A percentile compares a stretch with the other conserved stretches of the same genome.
phyloP scores from a whole-genome alignment of 192 early-diverging fungal genomes.

The Chytriomyces hyalinus region DNA sequence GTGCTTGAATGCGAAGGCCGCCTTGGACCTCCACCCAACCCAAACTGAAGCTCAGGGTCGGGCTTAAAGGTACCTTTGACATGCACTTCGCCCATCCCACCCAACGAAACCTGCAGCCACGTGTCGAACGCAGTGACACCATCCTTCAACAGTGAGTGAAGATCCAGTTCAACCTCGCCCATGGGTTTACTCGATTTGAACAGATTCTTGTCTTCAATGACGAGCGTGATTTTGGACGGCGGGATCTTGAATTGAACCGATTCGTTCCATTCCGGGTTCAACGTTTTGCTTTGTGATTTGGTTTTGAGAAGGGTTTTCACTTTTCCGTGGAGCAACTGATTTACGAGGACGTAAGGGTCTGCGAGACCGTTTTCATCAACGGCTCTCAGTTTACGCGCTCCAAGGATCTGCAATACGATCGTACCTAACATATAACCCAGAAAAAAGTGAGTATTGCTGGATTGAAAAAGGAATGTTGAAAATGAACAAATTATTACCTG shows the following conservation, averaged over 20 bases:
- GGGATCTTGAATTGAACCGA: slow-evolving; percentile 37
- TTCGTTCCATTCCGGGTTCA: slow-evolving; percentile 68
- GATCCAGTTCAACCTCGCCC: slow-evolving; percentile 62
- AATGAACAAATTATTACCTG: too few species aligned
- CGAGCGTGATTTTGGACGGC: slow-evolving; percentile 57
- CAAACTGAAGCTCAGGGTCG: neutral
- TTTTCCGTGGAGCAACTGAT: slow-evolving; percentile 50
- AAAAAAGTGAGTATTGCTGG: neutral
- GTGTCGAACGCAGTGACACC: slow-evolving; percentile 35
- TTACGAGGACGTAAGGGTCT: slow-evolving; percentile 69
- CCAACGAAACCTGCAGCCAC: slow-evolving; percentile 45
- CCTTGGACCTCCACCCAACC: neutral
- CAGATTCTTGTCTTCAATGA: slow-evolving; percentile 74
- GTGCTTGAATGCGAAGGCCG: neutral
- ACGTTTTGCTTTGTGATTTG: slow-evolving; percentile 69
- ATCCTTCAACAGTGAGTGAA: slow-evolving; percentile 49
- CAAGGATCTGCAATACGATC: slow-evolving; percentile 48
- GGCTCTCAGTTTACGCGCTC: slow-evolving; percentile 57
- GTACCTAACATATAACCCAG: too few species aligned
- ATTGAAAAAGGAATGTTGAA: neutral
- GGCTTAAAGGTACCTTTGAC: slow-evolving; percentile 28
- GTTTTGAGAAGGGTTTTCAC: slow-evolving; percentile 72
- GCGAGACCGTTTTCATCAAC: slow-evolving; percentile 67
- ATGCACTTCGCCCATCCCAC: slow-evolving; percentile 47
- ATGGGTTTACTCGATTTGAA: slow-evolving; percentile 66